Evolutionary conservation across 2,329 filamentous ascomycete species (phyloP).

Genomic region (Coniochaeta pulveracea): DNA sequence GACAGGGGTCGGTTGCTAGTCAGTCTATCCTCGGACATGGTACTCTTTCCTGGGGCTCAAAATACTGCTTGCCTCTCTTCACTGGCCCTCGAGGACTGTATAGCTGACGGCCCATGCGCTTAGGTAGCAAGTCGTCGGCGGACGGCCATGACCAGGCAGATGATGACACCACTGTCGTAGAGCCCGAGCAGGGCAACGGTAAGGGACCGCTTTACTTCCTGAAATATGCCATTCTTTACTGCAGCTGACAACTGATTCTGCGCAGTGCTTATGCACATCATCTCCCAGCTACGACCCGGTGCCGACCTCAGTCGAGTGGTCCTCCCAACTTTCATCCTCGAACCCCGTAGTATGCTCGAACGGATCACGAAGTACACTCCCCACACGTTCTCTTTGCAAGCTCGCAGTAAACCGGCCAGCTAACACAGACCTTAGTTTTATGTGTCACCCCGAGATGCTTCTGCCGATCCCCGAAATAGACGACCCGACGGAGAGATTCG

Average conservation of each 20-base stretch:
- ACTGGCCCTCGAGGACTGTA: too few relatives aligned
- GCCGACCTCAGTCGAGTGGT: constrained; percentile 92
- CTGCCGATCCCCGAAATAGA: constrained; percentile 79
- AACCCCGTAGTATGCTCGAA: constrained; percentile 95
- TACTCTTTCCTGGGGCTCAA: constrained; percentile 4
- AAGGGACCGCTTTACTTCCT: constrained; percentile 26
- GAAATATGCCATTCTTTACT: neutral
- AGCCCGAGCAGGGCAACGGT: constrained; percentile 93
- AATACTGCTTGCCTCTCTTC: neutral
- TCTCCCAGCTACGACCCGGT: constrained; percentile 89
- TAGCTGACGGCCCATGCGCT: too few relatives aligned
- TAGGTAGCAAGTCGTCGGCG: constrained; percentile 41
- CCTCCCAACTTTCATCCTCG: constrained; percentile 92
- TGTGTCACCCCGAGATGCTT: constrained; percentile 96
- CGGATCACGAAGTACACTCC: constrained; percentile 84
- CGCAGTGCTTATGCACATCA: constrained; percentile 88
- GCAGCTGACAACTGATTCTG: constrained; percentile 23
- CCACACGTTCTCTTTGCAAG: neutral
- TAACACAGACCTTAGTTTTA: constrained; percentile 58
- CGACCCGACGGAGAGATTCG: constrained; percentile 79
- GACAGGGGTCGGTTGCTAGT: too few relatives aligned
- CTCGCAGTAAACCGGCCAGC: constrained; percentile 1
- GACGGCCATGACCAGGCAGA: constrained; percentile 47
- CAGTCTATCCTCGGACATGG: too few relatives aligned
- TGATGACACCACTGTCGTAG: constrained; percentile 70